Evolutionary conservation across 495 filamentous ascomycete species (phyloP).

Genomic region (Amorphotheca resinae): DNA sequence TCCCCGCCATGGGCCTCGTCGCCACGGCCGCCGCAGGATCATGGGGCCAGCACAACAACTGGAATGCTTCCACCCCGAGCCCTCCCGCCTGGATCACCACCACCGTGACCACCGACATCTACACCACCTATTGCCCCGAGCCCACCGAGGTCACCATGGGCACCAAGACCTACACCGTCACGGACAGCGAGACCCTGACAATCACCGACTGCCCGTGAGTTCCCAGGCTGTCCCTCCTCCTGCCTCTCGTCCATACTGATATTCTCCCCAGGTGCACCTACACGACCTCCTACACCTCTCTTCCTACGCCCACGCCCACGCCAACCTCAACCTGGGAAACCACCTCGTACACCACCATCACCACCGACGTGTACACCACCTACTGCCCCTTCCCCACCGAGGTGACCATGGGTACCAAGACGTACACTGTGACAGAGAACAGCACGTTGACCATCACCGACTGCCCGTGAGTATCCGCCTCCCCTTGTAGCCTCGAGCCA

Average conservation of each 20-base stretch:
- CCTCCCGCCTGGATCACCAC: too few relatives aligned
- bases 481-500: too few relatives aligned
- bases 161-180: conserved; percentile 17
- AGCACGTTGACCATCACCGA: conserved; percentile 28
- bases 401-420: conserved; percentile 5
- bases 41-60: too few relatives aligned
- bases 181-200: conserved; percentile 23
- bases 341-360: conserved; percentile 21
- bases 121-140: conserved; percentile 26
- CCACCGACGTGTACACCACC: conserved; percentile 24
- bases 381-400: conserved; percentile 24
- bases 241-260: too few relatives aligned
- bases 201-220: conserved; percentile 28
- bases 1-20: too few relatives aligned
- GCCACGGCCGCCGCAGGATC: too few relatives aligned
- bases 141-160: conserved; percentile 7
- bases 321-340: too few relatives aligned
- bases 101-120: conserved; percentile 24
- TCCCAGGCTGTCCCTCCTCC: too few relatives aligned
- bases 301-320: too few relatives aligned
- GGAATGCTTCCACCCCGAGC: too few relatives aligned
- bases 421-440: conserved; percentile 18
- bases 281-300: too few relatives aligned
- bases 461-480: conserved; percentile 26
- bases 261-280: too few relatives aligned